Evolutionary conservation across 108 stramenopile species (phyloP).

Genomic region (Skeletonema grethae): DNA sequence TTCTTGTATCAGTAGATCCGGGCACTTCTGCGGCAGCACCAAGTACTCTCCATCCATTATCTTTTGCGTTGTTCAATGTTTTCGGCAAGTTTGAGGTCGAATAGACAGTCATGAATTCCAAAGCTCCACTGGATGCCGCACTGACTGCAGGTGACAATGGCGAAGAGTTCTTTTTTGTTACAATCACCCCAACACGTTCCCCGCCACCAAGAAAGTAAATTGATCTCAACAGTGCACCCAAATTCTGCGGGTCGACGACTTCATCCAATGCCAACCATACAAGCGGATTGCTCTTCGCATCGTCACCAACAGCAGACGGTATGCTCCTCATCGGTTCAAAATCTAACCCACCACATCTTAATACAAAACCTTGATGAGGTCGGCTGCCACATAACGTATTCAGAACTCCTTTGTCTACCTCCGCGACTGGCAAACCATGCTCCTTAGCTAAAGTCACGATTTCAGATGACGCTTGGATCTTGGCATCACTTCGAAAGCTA

Average conservation of each 20-base stretch:
- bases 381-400: constrained; percentile 85
- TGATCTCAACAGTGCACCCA: constrained; percentile 86
- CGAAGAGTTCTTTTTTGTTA: constrained; percentile 89
- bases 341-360: constrained; percentile 74
- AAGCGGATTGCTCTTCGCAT: constrained; percentile 23
- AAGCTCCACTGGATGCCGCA: constrained; percentile 87
- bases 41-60: constrained; percentile 91
- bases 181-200: constrained; percentile 62
- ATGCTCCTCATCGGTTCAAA: constrained; percentile 64
- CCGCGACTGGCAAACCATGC: constrained; percentile 56
- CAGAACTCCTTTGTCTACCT: constrained; percentile 85
- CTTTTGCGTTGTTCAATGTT: constrained; percentile 68
- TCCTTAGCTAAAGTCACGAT: constrained; percentile 62
- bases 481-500: constrained; percentile 45
- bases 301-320: constrained; percentile 36
- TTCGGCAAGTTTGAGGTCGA: constrained; percentile 82
- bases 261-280: constrained; percentile 91
- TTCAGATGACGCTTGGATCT: constrained; percentile 57
- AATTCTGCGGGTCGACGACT: constrained; percentile 93
- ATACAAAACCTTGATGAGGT: constrained; percentile 91
- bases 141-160: constrained; percentile 77
- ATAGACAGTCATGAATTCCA: constrained; percentile 77
- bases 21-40: constrained; percentile 76
- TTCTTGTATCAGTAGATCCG: constrained; percentile 4
- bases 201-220: constrained; percentile 76